These are phyloP conservation scores for Solanum stenotomum DNA, from an alignment of 257 asterid species.

Conservation along the genomic window DNA sequence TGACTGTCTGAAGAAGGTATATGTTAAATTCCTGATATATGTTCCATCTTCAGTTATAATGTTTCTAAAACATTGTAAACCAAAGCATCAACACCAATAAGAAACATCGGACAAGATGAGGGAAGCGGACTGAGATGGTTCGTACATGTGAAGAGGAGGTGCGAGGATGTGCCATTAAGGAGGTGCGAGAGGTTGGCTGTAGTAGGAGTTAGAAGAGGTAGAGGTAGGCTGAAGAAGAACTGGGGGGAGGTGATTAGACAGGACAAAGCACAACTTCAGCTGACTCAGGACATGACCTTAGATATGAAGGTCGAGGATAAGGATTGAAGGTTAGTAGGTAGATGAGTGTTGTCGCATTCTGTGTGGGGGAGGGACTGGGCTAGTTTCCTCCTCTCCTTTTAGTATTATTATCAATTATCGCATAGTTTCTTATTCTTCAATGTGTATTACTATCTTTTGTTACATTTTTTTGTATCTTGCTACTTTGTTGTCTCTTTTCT, in stretches of 20 bases:
- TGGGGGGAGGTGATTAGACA: neutral
- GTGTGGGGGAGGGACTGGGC: neutral
- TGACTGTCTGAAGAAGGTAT: neutral
- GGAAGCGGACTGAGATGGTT: neutral
- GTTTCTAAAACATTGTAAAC: neutral
- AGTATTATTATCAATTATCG: neutral
- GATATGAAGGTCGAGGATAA: neutral
- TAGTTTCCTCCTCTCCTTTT: neutral
- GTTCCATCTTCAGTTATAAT: neutral
- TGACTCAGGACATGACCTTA: neutral
- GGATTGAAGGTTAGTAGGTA: neutral
- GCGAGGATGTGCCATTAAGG: neutral
- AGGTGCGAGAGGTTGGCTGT: neutral
- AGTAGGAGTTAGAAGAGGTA: neutral
- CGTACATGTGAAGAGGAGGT: neutral
- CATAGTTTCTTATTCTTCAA: neutral
- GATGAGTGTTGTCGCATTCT: neutral
- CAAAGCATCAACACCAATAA: neutral
- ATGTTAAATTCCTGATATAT: neutral
- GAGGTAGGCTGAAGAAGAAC: neutral
- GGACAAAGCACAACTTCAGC: neutral
- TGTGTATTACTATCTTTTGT: neutral
- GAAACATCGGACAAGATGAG: neutral
- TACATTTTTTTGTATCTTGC: neutral
- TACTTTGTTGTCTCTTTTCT: neutral